phyloP scores from a whole-genome alignment of 1,284 basidiomycete genomes.

The Trichosporon sp. region DNA sequence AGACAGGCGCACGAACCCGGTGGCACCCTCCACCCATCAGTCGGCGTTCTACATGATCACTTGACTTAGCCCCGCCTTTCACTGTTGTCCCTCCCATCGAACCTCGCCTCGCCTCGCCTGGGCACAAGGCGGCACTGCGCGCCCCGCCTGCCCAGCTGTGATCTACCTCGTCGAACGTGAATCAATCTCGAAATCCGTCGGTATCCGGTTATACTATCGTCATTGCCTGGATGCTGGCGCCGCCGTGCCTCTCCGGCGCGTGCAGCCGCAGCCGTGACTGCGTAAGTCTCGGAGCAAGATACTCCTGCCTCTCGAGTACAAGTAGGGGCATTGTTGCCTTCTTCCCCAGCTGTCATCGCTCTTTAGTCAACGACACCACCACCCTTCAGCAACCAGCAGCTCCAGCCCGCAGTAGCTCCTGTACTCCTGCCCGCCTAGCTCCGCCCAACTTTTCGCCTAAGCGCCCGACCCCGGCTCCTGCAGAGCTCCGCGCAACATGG shows the following conservation, averaged over 20 bases:
- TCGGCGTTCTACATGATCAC: not conserved
- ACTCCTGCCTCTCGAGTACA: not conserved
- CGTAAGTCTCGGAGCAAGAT: not conserved
- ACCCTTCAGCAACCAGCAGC: not conserved
- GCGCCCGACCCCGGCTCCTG: not conserved
- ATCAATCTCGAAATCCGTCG: conserved; percentile 15
- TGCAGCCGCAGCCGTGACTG: not conserved
- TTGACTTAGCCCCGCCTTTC: not conserved
- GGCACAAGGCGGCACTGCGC: no score
- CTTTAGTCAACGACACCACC: not conserved
- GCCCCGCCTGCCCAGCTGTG: not conserved
- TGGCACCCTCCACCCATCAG: conserved; percentile 5
- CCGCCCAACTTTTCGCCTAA: not conserved
- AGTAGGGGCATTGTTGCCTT: not conserved
- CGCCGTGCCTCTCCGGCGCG: not conserved
- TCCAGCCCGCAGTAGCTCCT: not conserved
- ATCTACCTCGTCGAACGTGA: not conserved
- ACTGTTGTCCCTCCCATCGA: not conserved
- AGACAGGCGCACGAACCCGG: not conserved
- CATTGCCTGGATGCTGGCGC: not conserved
- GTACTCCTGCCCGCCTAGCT: not conserved
- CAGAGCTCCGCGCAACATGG: not conserved
- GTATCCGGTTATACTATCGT: conserved; percentile 4
- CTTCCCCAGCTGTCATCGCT: not conserved
- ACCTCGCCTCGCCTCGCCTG: no score